Percentiles rank a stretch among this genome's conserved stretches.
Conservation (phyloP, 805 yeast species). For the Candida golubevii region DNA sequence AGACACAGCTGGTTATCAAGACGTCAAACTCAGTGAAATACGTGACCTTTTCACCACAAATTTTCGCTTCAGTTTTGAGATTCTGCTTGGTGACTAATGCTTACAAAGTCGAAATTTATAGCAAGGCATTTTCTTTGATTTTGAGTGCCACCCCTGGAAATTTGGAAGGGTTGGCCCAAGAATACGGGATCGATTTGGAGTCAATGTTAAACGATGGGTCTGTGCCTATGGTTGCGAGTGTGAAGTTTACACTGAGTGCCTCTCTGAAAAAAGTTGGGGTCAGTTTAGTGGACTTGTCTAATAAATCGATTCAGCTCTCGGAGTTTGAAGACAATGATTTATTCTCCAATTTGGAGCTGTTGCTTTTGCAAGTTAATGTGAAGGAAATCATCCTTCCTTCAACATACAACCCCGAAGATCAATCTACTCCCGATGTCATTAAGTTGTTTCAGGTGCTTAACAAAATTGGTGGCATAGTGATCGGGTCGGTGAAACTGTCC, state of each 20-base stretch:
- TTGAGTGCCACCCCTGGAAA: slow-evolving; percentile 88
- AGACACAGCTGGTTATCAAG: slow-evolving; percentile 78
- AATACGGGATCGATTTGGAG: slow-evolving; percentile 46
- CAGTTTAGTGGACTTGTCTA: slow-evolving; percentile 71
- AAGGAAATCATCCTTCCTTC: slow-evolving; percentile 73
- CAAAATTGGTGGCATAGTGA: slow-evolving; percentile 66
- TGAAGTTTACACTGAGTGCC: slow-evolving; percentile 32
- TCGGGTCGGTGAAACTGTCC: slow-evolving; percentile 53
- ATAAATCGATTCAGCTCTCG: slow-evolving; percentile 60
- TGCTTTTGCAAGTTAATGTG: slow-evolving; percentile 83
- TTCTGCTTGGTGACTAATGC: slow-evolving; percentile 67
- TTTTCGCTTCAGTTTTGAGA: slow-evolving; percentile 61
- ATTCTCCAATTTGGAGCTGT: slow-evolving; percentile 79
- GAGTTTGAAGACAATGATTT: slow-evolving; percentile 87
- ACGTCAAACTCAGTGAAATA: slow-evolving; percentile 48
- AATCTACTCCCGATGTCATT: slow-evolving; percentile 45
- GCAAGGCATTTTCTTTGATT: slow-evolving; percentile 54
- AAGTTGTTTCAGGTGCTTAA: slow-evolving; percentile 71
- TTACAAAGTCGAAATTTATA: slow-evolving; percentile 76
- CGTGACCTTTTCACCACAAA: slow-evolving; percentile 74
- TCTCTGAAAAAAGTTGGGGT: slow-evolving; percentile 61
- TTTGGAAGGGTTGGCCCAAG: slow-evolving; percentile 46
- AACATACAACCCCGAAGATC: slow-evolving; percentile 34
- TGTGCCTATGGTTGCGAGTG: slow-evolving; percentile 37
- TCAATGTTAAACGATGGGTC: slow-evolving; percentile 53